Conservation (phyloP, 306 rosid genomes). For the Vigna unguiculata region DNA sequence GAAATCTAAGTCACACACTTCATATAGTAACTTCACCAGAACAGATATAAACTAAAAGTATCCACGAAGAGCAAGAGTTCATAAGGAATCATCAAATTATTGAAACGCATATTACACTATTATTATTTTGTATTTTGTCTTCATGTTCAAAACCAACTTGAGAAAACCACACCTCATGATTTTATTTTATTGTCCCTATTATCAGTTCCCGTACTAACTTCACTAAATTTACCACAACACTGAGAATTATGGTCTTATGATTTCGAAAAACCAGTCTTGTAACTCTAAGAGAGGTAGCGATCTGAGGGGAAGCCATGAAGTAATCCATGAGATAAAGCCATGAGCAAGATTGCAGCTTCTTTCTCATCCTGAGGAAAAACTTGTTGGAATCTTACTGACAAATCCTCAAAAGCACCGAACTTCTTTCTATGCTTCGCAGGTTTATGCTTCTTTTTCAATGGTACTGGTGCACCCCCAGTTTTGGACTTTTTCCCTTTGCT, state of each 20-base stretch:
- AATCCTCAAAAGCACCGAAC: conserved; percentile 58
- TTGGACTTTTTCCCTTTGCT: conserved; percentile 48
- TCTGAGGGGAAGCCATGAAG: conserved; percentile 61
- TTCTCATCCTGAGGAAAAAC: conserved; percentile 87
- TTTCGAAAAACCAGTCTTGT: conserved; percentile 13
- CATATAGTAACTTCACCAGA: not conserved
- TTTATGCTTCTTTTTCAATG: conserved; percentile 59
- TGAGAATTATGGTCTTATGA: conserved; percentile 34
- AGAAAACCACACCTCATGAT: conserved; percentile 30
- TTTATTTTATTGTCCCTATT: not conserved
- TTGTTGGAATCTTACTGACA: conserved; percentile 57
- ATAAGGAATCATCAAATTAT: not conserved
- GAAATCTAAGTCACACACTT: not conserved
- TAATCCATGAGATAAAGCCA: conserved; percentile 86
- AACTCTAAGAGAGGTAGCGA: conserved; percentile 35
- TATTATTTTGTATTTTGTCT: conserved; percentile 50
- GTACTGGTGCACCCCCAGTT: conserved; percentile 25
- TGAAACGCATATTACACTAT: conserved; percentile 10
- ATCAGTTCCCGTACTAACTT: conserved; percentile 35
- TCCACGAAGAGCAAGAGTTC: not conserved
- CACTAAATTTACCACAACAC: conserved; percentile 2
- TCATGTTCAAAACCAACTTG: conserved; percentile 43
- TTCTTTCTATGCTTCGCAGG: conserved; percentile 46
- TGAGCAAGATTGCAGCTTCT: conserved; percentile 89
- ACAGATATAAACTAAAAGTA: not conserved